phyloP scores from a whole-genome alignment of 805 yeast genomes.

The Sugiyamaella valdiviana region DNA sequence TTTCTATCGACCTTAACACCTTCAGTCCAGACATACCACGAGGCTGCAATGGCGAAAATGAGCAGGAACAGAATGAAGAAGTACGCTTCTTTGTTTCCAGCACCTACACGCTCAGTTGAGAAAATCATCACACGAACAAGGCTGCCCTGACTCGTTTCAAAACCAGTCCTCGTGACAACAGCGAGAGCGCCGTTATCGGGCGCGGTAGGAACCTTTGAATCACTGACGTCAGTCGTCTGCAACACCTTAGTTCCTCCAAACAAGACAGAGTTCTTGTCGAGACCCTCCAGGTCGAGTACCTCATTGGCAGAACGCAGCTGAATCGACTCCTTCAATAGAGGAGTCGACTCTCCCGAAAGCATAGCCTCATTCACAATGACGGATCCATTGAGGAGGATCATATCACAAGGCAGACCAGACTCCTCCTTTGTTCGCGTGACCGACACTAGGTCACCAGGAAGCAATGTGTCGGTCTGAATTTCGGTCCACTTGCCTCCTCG shows the following conservation, averaged over 20 bases:
- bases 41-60: conserved; percentile 88
- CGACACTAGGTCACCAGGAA: conserved; percentile 87
- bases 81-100: conserved; percentile 90
- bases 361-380: conserved; percentile 97
- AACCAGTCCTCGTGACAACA: conserved; percentile 87
- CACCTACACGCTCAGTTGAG: conserved; percentile 93
- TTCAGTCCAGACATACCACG: conserved; percentile 97
- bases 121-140: conserved; percentile 96
- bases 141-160: conserved; percentile 96
- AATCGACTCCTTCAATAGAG: conserved; percentile 86
- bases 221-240: conserved; percentile 73
- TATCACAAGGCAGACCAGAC: conserved; percentile 89
- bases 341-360: conserved; percentile 98
- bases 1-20: conserved; percentile 94
- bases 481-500: conserved; percentile 67
- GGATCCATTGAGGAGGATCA: conserved; percentile 78
- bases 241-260: conserved; percentile 96
- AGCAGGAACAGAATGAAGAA: conserved; percentile 85
- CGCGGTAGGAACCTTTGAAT: conserved; percentile 46
- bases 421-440: conserved; percentile 85
- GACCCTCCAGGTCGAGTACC: conserved; percentile 62
- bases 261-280: conserved; percentile 81
- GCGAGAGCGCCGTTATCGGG: conserved; percentile 95
- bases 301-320: conserved; percentile 73
- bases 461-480: conserved; percentile 62